Evolutionary conservation across 176 grass and related monocot species (phyloP), one percentile per base, ranked within the genome.

Genomic region (Avena atlantica): DNA sequence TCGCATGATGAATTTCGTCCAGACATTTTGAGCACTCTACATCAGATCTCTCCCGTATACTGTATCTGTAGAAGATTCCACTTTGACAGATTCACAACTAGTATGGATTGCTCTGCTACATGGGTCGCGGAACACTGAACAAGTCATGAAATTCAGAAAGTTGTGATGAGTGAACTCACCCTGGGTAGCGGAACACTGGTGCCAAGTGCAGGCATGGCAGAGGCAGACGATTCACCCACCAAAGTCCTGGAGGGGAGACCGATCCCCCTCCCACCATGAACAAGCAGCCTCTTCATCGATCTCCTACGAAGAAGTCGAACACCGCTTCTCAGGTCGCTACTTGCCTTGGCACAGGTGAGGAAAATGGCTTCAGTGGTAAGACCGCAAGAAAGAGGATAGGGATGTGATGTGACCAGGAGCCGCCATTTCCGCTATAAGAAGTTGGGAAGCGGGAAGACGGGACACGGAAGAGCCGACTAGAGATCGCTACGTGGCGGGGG

Each of bases 231-330:
- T 47, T 20, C 67, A 21, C 12, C 62, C 45, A 7, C 20, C 51
- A 76, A 47, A 1, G 11, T 23, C 52, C 27, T 67, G 70, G 52
- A 71, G 65, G 77, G 31, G 14, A 3, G 53, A 9, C 12, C 70
- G 13, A 81, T 23, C 1, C n/a, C 69, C 61, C 76, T 19, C 48
- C 72, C 23, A 13, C 72, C 52, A 71, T 62, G 86, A 81, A 53
- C 86, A 77, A 91, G 82, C 11, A 91, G 21, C 82, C 90, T 71
- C 90, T 88, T 88, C 86, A 88, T 91, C 59, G 40, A 42, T 67
- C 48, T 12, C 10, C 34, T 16, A 42, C 40, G 40, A 42, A 42
- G 9, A 70, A 69, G 1, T 48, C 23, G 73, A 51, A 5, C 73
- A 10, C 23, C 19, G 0, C 14, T 40, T 70, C 8, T 55, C 7